These are phyloP conservation scores for Colletotrichum sp. DNA, from an alignment of 2,329 filamentous ascomycete species.

Conservation along the genomic window DNA sequence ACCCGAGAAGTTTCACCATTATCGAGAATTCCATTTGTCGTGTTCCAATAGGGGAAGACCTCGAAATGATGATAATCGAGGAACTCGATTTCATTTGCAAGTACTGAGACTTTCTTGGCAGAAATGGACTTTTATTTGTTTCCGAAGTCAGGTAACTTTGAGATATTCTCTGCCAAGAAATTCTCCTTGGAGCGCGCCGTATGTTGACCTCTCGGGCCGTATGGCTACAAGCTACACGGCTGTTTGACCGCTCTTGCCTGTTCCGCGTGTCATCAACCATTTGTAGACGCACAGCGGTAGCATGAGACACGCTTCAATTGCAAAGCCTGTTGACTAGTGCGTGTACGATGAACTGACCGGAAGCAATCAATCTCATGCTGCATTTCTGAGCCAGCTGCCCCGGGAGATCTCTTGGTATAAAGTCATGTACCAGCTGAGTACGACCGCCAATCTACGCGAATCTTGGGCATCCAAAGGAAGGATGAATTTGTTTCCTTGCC, in stretches of 20 bases:
- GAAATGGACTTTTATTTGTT: not conserved
- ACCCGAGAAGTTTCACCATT: rapidly evolving
- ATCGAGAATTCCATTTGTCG: not conserved
- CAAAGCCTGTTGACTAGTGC: not conserved
- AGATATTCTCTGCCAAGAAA: rapidly evolving
- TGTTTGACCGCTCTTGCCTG: not conserved
- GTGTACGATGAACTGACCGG: not conserved
- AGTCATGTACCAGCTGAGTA: not conserved
- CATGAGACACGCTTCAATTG: not conserved
- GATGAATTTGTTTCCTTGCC: too few species aligned
- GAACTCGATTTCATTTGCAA: rapidly evolving
- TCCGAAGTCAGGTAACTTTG: not conserved
- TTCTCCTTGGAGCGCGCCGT: not conserved
- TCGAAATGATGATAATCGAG: not conserved
- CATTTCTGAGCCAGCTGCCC: not conserved
- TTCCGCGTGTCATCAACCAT: not conserved
- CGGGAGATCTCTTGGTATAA: not conserved
- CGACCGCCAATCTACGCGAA: too few species aligned
- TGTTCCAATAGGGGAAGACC: too few species aligned
- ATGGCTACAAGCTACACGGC: not conserved
- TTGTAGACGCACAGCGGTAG: not conserved
- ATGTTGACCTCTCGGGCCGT: rapidly evolving
- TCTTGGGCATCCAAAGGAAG: too few species aligned
- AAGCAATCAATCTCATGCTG: not conserved
- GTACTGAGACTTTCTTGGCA: rapidly evolving